Conservation (phyloP, 176 grass and related monocot species). For the Eremochloa ophiuroides region DNA sequence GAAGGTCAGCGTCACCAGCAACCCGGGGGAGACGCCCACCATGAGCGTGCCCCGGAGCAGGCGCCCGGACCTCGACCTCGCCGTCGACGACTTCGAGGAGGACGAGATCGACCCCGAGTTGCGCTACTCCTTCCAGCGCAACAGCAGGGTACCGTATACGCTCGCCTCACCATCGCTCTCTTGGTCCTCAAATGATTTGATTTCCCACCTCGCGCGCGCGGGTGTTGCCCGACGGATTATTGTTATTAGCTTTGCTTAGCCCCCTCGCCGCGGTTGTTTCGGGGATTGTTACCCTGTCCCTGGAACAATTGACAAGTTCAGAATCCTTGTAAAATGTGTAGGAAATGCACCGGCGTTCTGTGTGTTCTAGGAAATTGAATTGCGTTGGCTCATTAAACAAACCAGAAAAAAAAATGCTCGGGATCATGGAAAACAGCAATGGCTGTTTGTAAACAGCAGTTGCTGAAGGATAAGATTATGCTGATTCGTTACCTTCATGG, state of each 20-base stretch:
- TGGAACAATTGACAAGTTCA: not conserved
- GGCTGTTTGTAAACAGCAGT: not conserved
- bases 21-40: slow-evolving; percentile 68
- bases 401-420: not conserved
- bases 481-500: not conserved
- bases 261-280: not conserved
- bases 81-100: slow-evolving; percentile 54
- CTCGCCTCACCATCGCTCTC: not conserved
- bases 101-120: slow-evolving; percentile 80
- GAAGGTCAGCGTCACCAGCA: slow-evolving; percentile 66
- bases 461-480: not conserved
- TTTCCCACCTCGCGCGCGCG: no score
- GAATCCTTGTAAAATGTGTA: not conserved
- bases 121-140: slow-evolving; percentile 57
- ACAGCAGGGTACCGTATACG: slow-evolving; percentile 34
- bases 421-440: not conserved
- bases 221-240: not conserved
- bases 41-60: slow-evolving; percentile 61
- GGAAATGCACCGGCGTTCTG: not conserved
- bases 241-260: not conserved
- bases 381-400: not conserved
- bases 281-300: no score
- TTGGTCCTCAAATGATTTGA: no score
- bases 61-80: slow-evolving; percentile 26
- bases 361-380: not conserved